Evolutionary conservation across 768 basidiomycete species (phyloP), one percentile per base, ranked within the genome.

Genomic region (Candolleomyces aberdarensis): DNA sequence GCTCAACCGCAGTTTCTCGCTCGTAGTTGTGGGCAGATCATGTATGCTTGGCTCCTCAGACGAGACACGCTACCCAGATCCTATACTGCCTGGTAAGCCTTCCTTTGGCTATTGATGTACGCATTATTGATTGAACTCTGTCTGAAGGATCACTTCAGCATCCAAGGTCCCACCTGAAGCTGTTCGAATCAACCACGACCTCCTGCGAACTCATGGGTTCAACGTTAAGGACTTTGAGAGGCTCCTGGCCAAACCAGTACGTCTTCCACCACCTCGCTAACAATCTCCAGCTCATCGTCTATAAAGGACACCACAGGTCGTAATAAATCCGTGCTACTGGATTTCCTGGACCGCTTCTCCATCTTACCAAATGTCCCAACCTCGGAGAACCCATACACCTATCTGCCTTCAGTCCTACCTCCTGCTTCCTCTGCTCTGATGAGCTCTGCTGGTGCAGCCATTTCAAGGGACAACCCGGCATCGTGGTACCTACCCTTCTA

Each of bases 1-100:
- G 9, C 43, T 40, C 17, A 20, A 44, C 20, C 32, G 58, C 17
- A 11, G 22, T 55, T 40, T 59, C 20, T 8, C 56, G 46, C 58
- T 55, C 29, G 9, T 20, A 92, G 91, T 15, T 95, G 87, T 65
- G 88, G 86, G 3, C 94, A 96, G 72, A 96, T 98, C 70, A 74
- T 94, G 70, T 95, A 92, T 68, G 87, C 80, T 3, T 90, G 85
- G 67, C 75, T 94, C 31, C 70, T 92, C 41, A 81, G 89, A 44
- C 94, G 92, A 17, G 92, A 95, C 61, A 94, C 93, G 3, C 83
- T 96, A 22, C 86, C 92, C n/a, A 76, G 75, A 52, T 88, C 89
- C 14, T 96, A 96, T 66, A 80, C 77, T 22, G 72, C 71, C 44
- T 96, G 94, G 94, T 92, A 62, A 49, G 81, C 61, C 19, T 52